Base-by-base conservation (phyloP, 2,329 filamentous ascomycete species). In the Xylariaceae sp. region DNA sequence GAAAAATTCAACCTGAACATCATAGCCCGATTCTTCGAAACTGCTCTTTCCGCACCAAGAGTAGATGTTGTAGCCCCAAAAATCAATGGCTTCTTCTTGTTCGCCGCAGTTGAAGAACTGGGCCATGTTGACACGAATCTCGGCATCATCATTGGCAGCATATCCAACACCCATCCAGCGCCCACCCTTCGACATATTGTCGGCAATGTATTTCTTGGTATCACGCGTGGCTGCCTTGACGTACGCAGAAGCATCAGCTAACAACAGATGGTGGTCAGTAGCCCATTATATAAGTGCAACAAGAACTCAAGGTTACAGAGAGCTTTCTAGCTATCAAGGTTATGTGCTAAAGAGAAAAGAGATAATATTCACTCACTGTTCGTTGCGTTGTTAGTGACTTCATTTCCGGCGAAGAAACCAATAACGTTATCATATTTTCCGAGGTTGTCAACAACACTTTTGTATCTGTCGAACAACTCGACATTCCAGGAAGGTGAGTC, bases 51-150 rank as follows among this genome's bases (percentile, higher is more conserved):
- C 90, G 70, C 90, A 93, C 90, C 90, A 93, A 37, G 90, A 92
- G 79, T 93, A 93, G 77, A 92, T 91, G 80, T 93, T 93, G 84
- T 92, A 92, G 47, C 90, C 90, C 86, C 88, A 93, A 79, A 92
- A 92, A 73, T 93, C 90, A 65, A 92, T 91, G 44, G 85, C 76
- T 79, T 62, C 78, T 0, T 76, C 76, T 9, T 76, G 65, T 53
- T 80, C 70, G 48, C 88, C 88, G 69, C 90, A 93, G 79, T 91
- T 87, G 76, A 93, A 91, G 79, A 90, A 93, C 69, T 88, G 76
- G 61, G 87, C 87, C 73, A 92, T 81, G 70, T 87, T 77, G 58
- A 78, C 79, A 74, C 90, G 88, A 65, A 92, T 91, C n/a, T 79
- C 78, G 23, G 84, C 80, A 71, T 92, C 88, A 67, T 93, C 90